Percentiles rank a stretch among this genome's conserved stretches.
Conservation (phyloP, 306 rosid species). For the Echinosophora koreensis region DNA sequence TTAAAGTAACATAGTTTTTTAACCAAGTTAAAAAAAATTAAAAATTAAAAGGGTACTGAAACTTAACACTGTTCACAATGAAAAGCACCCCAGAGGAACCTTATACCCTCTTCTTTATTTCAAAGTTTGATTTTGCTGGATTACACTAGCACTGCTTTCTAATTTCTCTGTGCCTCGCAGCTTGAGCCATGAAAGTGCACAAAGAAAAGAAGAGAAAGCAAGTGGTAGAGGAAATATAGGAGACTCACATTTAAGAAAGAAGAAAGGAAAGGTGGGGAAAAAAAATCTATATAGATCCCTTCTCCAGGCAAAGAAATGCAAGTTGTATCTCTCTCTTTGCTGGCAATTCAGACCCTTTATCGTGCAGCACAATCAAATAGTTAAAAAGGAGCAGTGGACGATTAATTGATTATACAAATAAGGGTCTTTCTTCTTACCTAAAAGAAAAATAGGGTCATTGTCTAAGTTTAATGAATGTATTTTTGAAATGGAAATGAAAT, state of each 20-base stretch:
- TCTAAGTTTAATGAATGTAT: slow-evolving; percentile 15
- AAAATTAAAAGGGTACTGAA: not conserved
- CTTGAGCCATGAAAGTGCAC: slow-evolving; percentile 58
- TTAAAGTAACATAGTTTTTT: slow-evolving; percentile 33
- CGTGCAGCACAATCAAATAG: slow-evolving; percentile 55
- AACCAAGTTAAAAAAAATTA: slow-evolving; percentile 2
- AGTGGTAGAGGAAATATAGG: slow-evolving; percentile 39
- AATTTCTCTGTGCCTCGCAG: slow-evolving; percentile 52
- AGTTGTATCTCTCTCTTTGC: slow-evolving; percentile 47
- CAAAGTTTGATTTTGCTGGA: slow-evolving; percentile 52
- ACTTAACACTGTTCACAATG: slow-evolving; percentile 8
- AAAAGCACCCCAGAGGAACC: slow-evolving; percentile 40
- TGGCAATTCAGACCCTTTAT: slow-evolving; percentile 67
- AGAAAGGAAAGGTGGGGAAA: slow-evolving; percentile 39
- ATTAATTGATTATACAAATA: slow-evolving; percentile 17
- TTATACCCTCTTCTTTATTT: slow-evolving; percentile 23
- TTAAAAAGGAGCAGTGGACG: slow-evolving; percentile 12
- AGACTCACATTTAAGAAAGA: slow-evolving; percentile 44
- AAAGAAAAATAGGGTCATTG: not conserved
- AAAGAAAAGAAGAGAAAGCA: slow-evolving; percentile 54
- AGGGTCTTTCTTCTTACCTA: slow-evolving; percentile 27
- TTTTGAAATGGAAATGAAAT: not conserved
- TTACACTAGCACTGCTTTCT: slow-evolving; percentile 27
- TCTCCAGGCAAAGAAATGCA: slow-evolving; percentile 46
- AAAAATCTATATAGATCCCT: slow-evolving; percentile 26